Percentiles rank a stretch among this genome's conserved stretches.
Evolutionary conservation across 306 rosid species (phyloP).

Genomic region (Erythrophleum fordii): DNA sequence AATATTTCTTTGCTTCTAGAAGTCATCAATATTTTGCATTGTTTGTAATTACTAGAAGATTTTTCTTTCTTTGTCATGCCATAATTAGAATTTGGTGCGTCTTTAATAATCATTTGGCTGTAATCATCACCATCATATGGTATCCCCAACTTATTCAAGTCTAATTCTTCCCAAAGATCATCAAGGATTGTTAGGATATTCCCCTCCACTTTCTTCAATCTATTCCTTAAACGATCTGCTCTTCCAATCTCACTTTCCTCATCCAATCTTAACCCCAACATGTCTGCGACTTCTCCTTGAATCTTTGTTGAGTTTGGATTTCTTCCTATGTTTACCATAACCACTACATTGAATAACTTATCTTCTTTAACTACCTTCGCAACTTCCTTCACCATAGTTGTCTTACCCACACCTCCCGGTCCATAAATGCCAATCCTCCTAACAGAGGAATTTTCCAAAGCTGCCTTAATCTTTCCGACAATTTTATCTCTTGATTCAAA

Average conservation of each 20-base stretch:
- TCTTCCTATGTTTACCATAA: background rate
- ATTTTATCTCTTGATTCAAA: background rate
- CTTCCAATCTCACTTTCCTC: too few species aligned
- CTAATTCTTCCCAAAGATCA: constrained; percentile 11
- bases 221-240: too few species aligned
- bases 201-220: constrained; percentile 8
- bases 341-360: background rate
- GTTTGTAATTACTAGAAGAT: background rate
- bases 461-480: background rate
- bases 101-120: background rate
- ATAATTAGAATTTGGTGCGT: too few species aligned
- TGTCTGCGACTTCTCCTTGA: background rate
- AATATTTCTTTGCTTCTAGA: constrained; percentile 18
- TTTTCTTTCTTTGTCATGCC: background rate
- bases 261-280: too few species aligned
- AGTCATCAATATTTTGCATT: constrained; percentile 38
- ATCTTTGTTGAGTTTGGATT: background rate
- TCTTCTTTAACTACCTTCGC: background rate
- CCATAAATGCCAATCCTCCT: background rate
- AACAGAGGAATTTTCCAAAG: background rate
- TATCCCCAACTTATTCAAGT: constrained; percentile 34
- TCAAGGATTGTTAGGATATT: constrained; percentile 24
- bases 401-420: background rate
- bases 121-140: background rate
- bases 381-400: background rate